These are phyloP conservation scores for Trypanosomatidae sp. DNA, from an alignment of 208 protist genomes.

Conservation along the genomic window DNA sequence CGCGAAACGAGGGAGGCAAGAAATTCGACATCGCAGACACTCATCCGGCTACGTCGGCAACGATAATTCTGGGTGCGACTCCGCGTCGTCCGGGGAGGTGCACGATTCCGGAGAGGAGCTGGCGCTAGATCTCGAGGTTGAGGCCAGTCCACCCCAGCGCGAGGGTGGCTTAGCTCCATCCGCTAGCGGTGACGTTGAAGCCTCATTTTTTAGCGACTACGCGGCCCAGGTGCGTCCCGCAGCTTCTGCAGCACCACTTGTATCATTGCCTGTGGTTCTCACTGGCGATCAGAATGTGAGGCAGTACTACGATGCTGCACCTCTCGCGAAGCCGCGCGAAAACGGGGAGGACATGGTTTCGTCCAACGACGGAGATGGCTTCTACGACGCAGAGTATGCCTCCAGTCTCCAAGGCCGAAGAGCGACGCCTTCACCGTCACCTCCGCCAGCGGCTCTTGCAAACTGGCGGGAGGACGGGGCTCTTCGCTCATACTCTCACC, in stretches of 20 bases:
- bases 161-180: background rate
- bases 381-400: slow-evolving; percentile 13
- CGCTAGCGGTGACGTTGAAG: background rate
- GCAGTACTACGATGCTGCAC: no score
- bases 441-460: background rate
- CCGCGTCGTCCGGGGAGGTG: no score
- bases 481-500: no score
- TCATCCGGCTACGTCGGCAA: no score
- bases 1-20: no score
- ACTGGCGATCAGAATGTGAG: no score
- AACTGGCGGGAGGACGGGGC: no score
- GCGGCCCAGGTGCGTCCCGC: slow-evolving; percentile 1
- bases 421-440: background rate
- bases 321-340: no score
- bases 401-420: background rate
- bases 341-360: background rate
- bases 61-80: no score
- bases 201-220: slow-evolving; percentile 31
- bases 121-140: slow-evolving; percentile 22
- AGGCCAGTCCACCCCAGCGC: slow-evolving; percentile 20
- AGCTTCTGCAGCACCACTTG: no score
- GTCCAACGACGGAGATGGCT: slow-evolving; percentile 7
- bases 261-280: no score
- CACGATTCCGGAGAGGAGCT: background rate
- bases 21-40: no score